Evolutionary conservation across 441 rosid genomes (phyloP).

Genomic region (Viola pubescens): DNA sequence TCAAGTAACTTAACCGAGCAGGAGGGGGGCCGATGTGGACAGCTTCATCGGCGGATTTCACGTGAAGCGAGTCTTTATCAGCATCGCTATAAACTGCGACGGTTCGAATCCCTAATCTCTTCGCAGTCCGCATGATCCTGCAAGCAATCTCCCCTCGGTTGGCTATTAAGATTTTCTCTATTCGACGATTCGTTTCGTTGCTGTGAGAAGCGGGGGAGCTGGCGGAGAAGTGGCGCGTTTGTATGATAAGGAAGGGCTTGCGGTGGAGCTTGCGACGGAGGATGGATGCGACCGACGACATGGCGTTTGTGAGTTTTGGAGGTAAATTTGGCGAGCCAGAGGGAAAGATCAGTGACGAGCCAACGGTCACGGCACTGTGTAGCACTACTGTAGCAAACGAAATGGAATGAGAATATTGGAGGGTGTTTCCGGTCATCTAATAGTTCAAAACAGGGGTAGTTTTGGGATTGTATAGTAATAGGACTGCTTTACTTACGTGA

Average conservation of each 20-base stretch:
- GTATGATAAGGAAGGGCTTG: slow-evolving; percentile 19
- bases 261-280: slow-evolving; percentile 21
- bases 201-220: slow-evolving; percentile 12
- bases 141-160: slow-evolving; percentile 95
- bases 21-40: slow-evolving; percentile 74
- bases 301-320: slow-evolving; percentile 14
- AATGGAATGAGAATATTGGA: not conserved
- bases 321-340: not conserved
- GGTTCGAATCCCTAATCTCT: slow-evolving; percentile 64
- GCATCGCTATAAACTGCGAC: slow-evolving; percentile 89
- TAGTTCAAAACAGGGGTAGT: not conserved
- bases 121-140: slow-evolving; percentile 79
- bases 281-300: slow-evolving; percentile 48
- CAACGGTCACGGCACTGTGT: slow-evolving; percentile 39
- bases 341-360: too few species aligned
- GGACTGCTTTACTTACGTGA: not conserved
- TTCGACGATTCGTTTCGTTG: slow-evolving; percentile 14
- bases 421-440: slow-evolving; percentile 8
- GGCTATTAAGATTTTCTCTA: slow-evolving; percentile 79
- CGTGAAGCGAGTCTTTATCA: slow-evolving; percentile 64
- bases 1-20: slow-evolving; percentile 76
- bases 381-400: too few species aligned
- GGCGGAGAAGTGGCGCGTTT: slow-evolving; percentile 18
- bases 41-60: slow-evolving; percentile 78
- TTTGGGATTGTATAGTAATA: not conserved